Conservation (phyloP, 225 moss, liverwort and hornwort species). For the Climacium dendroides region DNA sequence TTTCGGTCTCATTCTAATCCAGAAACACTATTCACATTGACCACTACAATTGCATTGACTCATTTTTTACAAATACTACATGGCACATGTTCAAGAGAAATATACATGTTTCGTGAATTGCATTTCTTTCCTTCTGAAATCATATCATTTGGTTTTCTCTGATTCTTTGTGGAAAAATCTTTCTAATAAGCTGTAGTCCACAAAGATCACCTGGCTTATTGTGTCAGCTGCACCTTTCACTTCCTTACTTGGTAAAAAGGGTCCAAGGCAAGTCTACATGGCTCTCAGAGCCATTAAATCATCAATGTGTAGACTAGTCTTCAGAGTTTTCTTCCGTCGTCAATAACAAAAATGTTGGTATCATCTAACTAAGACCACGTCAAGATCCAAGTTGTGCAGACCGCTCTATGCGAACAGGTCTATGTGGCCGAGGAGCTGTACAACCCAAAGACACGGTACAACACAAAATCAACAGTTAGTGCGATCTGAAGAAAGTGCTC, state of each 20-base stretch:
- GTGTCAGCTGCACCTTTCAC: neutral
- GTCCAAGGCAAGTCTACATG: neutral
- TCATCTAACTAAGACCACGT: neutral
- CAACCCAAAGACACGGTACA: neutral
- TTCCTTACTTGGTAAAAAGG: neutral
- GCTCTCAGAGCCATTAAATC: neutral
- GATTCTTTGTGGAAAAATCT: neutral
- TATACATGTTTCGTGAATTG: neutral
- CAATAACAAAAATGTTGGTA: neutral
- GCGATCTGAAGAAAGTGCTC: neutral
- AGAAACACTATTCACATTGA: neutral
- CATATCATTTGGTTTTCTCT: neutral
- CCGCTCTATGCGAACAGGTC: slow-evolving; percentile 19
- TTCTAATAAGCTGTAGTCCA: neutral
- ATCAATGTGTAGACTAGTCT: neutral
- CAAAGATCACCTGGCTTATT: neutral
- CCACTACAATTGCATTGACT: neutral
- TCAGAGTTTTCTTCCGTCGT: neutral
- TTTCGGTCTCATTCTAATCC: neutral
- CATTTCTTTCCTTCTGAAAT: neutral
- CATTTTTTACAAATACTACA: neutral
- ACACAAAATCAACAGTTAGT: neutral
- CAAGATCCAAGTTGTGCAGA: neutral
- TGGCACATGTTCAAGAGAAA: neutral
- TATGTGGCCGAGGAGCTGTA: slow-evolving; percentile 54